Evolutionary conservation across 352 stramenopile genomes (phyloP), one percentile per base, ranked within the genome.

Genomic region (Phytophthora sp.): DNA sequence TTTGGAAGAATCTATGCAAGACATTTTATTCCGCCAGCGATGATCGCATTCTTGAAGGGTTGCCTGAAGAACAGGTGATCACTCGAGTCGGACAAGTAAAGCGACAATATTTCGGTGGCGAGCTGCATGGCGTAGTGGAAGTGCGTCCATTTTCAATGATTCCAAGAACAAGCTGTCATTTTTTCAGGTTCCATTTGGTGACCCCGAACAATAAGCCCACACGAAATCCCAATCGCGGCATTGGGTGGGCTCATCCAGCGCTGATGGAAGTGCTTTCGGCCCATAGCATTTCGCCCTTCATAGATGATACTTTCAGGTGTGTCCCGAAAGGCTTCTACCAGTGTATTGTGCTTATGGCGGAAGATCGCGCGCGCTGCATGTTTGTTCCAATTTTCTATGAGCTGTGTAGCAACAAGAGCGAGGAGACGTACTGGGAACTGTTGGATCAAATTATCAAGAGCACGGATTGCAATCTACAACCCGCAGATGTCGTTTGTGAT

Each of bases 111-210:
- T 41, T 9, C 15, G 35, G 35, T 5, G n/a, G 1, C n/a, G 13
- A 41, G 13, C 35, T 41, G n/a, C 35, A 21, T 41, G 35, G 35
- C 15, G 20, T 41, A 16, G 13, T 41, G 20, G 35, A 41, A 41
- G 20, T 41, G 5, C 15, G 13, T 41, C 15, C 35, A 21, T 7
- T 41, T 21, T 41, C 13, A 41, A 41, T 41, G 35, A 7, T 41
- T 21, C 13, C n/a, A 41, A 16, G 3, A 41, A 41, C 1, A 12
- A 12, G 8, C 20, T 41, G 13, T 21, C 13, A 21, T 70, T 66
- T 26, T 66, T 70, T 20, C 55, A 63, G n/a, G 5, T 70, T 74
- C 13, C 60, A 70, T 30, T 24, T 69, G n/a, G 41, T 62, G 38
- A 5, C 9, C 47, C 7, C 39, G 20, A 41, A 52, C 27, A 18